Percentiles rank a stretch among this genome's conserved stretches.
phyloP scores from a whole-genome alignment of 2,329 filamentous ascomycete species.

The Pseudogymnoascus sp. region DNA sequence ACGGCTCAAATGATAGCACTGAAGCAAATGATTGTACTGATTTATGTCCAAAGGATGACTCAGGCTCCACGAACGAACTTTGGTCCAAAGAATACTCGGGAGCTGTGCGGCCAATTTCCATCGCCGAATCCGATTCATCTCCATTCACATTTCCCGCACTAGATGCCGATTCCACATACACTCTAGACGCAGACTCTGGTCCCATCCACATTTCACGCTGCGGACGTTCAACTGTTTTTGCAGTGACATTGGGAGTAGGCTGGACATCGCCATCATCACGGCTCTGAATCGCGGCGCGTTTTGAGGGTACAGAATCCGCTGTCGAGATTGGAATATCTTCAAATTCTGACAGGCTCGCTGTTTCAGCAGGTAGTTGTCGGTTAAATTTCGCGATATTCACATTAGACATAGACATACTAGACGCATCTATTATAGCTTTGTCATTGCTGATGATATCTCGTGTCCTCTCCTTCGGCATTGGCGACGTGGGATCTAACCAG shows the following conservation, averaged over 20 bases:
- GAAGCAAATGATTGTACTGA: not conserved
- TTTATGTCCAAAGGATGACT: not conserved
- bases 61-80: not conserved
- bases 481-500: conserved; percentile 19
- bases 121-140: not conserved
- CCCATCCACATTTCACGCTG: no score
- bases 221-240: not conserved
- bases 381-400: not conserved
- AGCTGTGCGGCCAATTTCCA: not conserved
- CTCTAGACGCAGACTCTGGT: not conserved
- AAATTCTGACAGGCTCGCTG: not conserved
- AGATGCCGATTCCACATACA: not conserved
- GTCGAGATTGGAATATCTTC: not conserved
- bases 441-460: not conserved
- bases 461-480: conserved; percentile 18
- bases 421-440: not conserved
- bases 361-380: not conserved
- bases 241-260: not conserved
- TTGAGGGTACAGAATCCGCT: not conserved
- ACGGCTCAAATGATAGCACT: not conserved
- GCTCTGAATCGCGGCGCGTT: not conserved
- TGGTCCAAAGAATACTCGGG: not conserved
- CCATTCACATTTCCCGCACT: not conserved
- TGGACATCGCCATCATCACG: not conserved
- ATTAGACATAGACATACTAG: not conserved